phyloP scores from a whole-genome alignment of 23 red algal species.

The Cyanidiococcus yangmingshanensis region DNA sequence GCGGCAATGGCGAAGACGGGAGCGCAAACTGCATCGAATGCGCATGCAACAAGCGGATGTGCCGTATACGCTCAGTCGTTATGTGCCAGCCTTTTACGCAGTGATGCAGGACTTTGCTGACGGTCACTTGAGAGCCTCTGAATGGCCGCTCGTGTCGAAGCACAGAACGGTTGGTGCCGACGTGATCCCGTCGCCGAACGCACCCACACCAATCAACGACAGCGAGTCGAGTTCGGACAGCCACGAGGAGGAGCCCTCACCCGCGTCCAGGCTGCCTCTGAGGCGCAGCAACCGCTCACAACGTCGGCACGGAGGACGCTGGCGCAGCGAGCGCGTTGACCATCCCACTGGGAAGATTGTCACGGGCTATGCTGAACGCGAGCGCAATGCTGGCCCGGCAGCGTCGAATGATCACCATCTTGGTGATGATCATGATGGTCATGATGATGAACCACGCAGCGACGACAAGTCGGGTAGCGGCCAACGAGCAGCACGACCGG shows the following conservation, averaged over 20 bases:
- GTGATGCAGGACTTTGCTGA: constrained; percentile 2
- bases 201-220: background rate
- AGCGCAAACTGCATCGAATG: constrained; percentile 8
- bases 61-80: constrained; percentile 1
- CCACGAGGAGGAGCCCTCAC: background rate
- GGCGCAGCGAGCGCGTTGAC: background rate
- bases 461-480: background rate
- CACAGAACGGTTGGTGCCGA: background rate
- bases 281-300: background rate
- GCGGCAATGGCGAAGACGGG: background rate
- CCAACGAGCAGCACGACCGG: background rate
- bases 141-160: background rate
- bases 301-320: background rate
- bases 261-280: background rate
- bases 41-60: constrained; percentile 9
- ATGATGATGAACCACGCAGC: background rate
- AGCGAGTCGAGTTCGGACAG: background rate
- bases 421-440: background rate
- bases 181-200: background rate
- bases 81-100: background rate
- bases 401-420: background rate
- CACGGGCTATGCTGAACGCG: no score
- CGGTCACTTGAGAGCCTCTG: background rate
- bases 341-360: background rate
- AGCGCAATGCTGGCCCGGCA: background rate